phyloP scores from a whole-genome alignment of 2,329 filamentous ascomycete species.

The Fusarium euwallaceae region DNA sequence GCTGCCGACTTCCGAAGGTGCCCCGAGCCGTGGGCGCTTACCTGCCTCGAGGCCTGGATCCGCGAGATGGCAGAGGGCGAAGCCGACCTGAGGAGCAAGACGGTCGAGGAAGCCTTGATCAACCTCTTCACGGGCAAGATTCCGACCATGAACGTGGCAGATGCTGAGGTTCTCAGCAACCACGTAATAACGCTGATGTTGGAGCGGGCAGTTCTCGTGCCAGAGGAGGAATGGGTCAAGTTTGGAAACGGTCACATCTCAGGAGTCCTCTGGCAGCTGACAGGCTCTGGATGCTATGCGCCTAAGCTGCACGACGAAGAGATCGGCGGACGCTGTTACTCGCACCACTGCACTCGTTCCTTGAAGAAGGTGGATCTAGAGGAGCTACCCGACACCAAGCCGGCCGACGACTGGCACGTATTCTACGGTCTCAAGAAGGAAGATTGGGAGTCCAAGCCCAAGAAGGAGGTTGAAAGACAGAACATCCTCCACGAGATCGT shows the following conservation, averaged over 20 bases:
- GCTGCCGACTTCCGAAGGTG: slow-evolving; percentile 87
- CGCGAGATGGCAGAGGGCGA: slow-evolving; percentile 92
- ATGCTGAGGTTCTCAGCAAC: slow-evolving; percentile 88
- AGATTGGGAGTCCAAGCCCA: slow-evolving; percentile 76
- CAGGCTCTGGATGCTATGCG: slow-evolving; percentile 91
- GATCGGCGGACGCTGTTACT: slow-evolving; percentile 85
- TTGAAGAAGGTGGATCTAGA: slow-evolving; percentile 94
- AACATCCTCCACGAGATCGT: slow-evolving; percentile 97
- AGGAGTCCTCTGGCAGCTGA: slow-evolving; percentile 93
- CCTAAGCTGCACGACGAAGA: slow-evolving; percentile 81
- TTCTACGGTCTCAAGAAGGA: slow-evolving; percentile 89
- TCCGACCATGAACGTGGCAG: slow-evolving; percentile 97
- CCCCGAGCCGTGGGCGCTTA: slow-evolving; percentile 91
- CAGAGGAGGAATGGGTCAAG: slow-evolving; percentile 98
- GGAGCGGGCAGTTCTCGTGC: slow-evolving; percentile 79
- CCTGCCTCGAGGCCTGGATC: slow-evolving; percentile 88
- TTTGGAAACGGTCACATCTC: slow-evolving; percentile 85
- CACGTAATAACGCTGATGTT: slow-evolving; percentile 86
- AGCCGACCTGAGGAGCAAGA: slow-evolving; percentile 85
- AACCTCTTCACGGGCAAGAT: slow-evolving; percentile 94
- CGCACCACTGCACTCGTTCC: slow-evolving; percentile 92
- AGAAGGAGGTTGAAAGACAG: slow-evolving; percentile 92
- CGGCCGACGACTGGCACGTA: slow-evolving; percentile 84
- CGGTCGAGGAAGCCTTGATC: slow-evolving; percentile 88
- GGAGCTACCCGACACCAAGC: slow-evolving; percentile 76